Base-by-base conservation (phyloP, 1,284 basidiomycete genomes). In the Cryptococcus wingfieldii region DNA sequence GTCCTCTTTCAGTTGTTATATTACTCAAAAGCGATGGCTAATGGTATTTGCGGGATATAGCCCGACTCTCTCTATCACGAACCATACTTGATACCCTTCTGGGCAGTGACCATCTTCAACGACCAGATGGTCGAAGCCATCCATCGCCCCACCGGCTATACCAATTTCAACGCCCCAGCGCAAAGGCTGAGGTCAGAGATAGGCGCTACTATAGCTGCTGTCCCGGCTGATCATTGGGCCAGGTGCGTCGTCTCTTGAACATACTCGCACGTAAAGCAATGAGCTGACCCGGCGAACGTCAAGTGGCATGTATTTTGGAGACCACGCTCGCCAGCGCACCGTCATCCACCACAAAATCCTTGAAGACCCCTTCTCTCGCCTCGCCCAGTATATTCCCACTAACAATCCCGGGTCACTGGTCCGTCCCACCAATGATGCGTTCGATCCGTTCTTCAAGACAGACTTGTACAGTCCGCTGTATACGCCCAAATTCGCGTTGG, bases 21-120 rank as follows among this genome's bases (percentile, higher is more conserved):
- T 23, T 23, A 23, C 23, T 23, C 23, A 23, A 3, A 23, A 23
- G 23, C 23, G 23, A 34, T 34, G 31, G 31, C 31, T 34, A 10
- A 34, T 34, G 31, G 31, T 10, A 10, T 2, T 31, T 3, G 31
- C 7, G 31, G 4, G 6, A 10, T 34, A 8, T 25, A 48, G 44
- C 52, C 43, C 37, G 27, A 38, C 10, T 14, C 19, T 2, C 9
- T 12, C 9, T 14, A 38, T 23, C 14, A 55, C 19, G 43, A 51
- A 39, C 49, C 56, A 5, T 38, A 60, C 34, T 41, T 67, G 6
- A n/a, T 67, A 3, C 65, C 65, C 5, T 64, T 61, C 46, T 67
- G 59, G 55, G 55, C 47, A 5, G 28, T 64, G 4, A 9, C 38
- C 9, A 25, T 60, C 18, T 13, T 57, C 9, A 54, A 50, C 25